A percentile compares a stretch with the other conserved stretches of the same genome.
Evolutionary conservation across 2,329 filamentous ascomycete genomes (phyloP).

Genomic region (Beauveria rudraprayagi): DNA sequence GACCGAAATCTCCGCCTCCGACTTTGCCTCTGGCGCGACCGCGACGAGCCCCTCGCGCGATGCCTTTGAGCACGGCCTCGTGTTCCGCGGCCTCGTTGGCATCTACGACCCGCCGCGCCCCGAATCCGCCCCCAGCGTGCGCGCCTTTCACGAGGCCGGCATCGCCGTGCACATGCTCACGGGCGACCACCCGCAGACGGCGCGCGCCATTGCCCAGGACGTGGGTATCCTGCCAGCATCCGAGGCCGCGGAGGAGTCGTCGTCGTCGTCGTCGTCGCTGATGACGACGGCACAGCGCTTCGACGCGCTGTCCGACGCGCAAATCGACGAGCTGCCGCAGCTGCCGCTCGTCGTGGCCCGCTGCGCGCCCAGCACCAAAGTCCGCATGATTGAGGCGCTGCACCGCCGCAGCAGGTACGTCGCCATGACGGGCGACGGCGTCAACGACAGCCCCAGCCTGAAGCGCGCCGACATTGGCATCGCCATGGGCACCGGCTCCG

Average conservation of each 20-base stretch:
- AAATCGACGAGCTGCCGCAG: slow-evolving; percentile 54
- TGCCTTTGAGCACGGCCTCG: slow-evolving; percentile 43
- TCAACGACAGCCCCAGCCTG: slow-evolving; percentile 61
- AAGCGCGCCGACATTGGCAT: slow-evolving; percentile 62
- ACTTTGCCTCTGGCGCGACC: slow-evolving; percentile 16
- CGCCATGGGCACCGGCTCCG: slow-evolving; percentile 60
- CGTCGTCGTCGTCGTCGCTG: slow-evolving; percentile 27
- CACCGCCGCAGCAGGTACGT: slow-evolving; percentile 54
- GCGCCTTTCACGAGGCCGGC: slow-evolving; percentile 48
- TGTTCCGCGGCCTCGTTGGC: slow-evolving; percentile 57
- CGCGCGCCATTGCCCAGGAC: slow-evolving; percentile 50
- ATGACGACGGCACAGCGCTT: slow-evolving; percentile 58
- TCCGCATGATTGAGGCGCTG: slow-evolving; percentile 67
- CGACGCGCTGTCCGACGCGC: slow-evolving; percentile 51
- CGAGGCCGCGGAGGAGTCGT: slow-evolving; percentile 35
- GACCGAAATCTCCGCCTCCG: slow-evolving; percentile 17
- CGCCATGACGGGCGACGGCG: slow-evolving; percentile 64
- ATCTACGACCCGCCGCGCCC: slow-evolving; percentile 61
- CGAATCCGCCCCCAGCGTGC: slow-evolving; percentile 48
- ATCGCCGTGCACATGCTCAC: slow-evolving; percentile 59
- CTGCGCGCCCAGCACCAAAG: slow-evolving; percentile 64
- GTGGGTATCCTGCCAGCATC: slow-evolving; percentile 46
- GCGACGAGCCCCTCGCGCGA: slow-evolving; percentile 15
- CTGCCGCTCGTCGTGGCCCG: slow-evolving; percentile 60
- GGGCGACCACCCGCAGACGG: slow-evolving; percentile 55